Conservation (phyloP, 169 alveolate genomes). For the Plasmodium berghei region DNA sequence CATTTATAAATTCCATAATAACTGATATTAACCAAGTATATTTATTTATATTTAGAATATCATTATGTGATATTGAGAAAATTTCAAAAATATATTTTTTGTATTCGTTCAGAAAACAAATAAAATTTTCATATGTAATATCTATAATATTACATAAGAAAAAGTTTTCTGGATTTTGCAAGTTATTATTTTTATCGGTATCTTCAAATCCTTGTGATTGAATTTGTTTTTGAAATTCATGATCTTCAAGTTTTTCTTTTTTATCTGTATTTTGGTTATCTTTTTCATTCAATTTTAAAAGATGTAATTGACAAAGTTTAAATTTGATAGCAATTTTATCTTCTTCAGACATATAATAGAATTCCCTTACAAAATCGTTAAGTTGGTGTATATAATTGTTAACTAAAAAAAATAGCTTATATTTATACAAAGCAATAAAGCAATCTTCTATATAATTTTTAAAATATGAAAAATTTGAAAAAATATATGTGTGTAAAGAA, state of each 20-base stretch:
- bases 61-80: constrained; percentile 51
- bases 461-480: constrained; percentile 45
- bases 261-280: neutral
- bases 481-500: constrained; percentile 66
- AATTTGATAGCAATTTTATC: constrained; percentile 8
- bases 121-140: constrained; percentile 51
- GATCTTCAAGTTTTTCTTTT: neutral
- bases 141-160: constrained; percentile 39
- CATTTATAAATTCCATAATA: constrained; percentile 64
- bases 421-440: constrained; percentile 38
- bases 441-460: constrained; percentile 48
- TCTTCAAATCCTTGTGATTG: neutral
- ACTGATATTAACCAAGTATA: constrained; percentile 58
- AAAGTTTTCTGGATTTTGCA: constrained; percentile 7
- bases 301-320: neutral
- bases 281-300: neutral
- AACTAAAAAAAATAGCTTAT: constrained; percentile 59
- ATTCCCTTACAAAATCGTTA: constrained; percentile 48
- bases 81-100: constrained; percentile 50
- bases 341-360: constrained; percentile 16
- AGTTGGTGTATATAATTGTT: constrained; percentile 43
- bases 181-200: neutral
- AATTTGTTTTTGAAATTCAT: neutral
- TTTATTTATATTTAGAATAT: constrained; percentile 32
- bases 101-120: constrained; percentile 21